phyloP scores from a whole-genome alignment of 805 yeast species.

The Geotrichum ghanense region DNA sequence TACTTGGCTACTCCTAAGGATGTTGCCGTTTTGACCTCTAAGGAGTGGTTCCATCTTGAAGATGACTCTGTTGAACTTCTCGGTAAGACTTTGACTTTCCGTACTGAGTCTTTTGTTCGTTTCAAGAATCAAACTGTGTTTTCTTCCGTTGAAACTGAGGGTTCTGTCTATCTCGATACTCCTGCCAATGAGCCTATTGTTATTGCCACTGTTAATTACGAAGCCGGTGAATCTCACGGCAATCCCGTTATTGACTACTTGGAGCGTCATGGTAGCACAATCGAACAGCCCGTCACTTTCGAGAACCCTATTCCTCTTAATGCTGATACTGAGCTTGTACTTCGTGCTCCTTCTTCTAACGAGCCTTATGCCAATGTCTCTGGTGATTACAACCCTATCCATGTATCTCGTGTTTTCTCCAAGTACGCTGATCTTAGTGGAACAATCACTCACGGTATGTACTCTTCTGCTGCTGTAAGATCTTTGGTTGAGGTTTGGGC shows the following conservation, averaged over 20 bases:
- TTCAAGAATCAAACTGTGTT: conserved; percentile 68
- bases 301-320: conserved; percentile 84
- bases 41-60: conserved; percentile 94
- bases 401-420: conserved; percentile 91
- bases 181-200: conserved; percentile 84
- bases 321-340: conserved; percentile 33
- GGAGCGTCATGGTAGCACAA: conserved; percentile 79
- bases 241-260: conserved; percentile 95
- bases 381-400: conserved; percentile 98
- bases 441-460: conserved; percentile 99
- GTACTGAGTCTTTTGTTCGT: conserved; percentile 74
- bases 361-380: conserved; percentile 96
- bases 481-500: conserved; percentile 96
- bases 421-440: conserved; percentile 90
- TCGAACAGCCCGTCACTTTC: conserved; percentile 86
- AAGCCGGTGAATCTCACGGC: conserved; percentile 88
- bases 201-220: conserved; percentile 75
- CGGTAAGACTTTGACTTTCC: conserved; percentile 74
- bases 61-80: conserved; percentile 52
- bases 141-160: conserved; percentile 71
- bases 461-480: conserved; percentile 90
- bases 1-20: conserved; percentile 67
- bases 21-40: conserved; percentile 83
- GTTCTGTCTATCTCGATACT: conserved; percentile 76
- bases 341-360: conserved; percentile 86